These are phyloP conservation scores for Lipomyces yamanashiensis DNA, from an alignment of 805 yeast genomes.

Conservation along the genomic window DNA sequence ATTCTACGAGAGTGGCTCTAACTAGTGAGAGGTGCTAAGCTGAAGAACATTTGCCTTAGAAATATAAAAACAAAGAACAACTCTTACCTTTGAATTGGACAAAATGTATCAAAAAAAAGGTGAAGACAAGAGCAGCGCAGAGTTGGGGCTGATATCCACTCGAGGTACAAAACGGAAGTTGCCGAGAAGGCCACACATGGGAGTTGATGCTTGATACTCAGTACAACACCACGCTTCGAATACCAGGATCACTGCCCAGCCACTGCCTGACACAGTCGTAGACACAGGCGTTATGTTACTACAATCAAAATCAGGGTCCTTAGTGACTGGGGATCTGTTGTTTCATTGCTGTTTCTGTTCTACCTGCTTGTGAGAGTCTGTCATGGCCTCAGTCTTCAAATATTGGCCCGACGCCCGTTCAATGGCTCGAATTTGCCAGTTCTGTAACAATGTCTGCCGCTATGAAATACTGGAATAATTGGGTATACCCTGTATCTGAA, in stretches of 20 bases:
- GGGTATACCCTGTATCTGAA: constrained; percentile 6
- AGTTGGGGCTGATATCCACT: not conserved
- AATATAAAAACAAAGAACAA: no score
- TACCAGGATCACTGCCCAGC: not conserved
- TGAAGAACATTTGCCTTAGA: no score
- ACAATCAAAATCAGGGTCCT: not conserved
- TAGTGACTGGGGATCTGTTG: not conserved
- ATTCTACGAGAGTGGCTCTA: no score
- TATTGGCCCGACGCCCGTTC: not conserved
- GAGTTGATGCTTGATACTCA: not conserved
- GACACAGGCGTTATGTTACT: no score
- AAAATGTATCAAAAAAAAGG: not conserved
- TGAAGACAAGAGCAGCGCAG: not conserved
- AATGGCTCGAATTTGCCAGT: not conserved
- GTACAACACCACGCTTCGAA: not conserved
- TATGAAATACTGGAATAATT: constrained; percentile 15
- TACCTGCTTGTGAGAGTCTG: not conserved
- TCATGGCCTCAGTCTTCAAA: not conserved
- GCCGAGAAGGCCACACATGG: not conserved
- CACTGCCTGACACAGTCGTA: not conserved
- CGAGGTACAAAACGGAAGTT: not conserved
- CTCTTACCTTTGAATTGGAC: no score
- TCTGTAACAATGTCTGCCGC: not conserved
- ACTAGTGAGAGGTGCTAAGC: no score
- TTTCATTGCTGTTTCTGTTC: constrained; percentile 1